Evolutionary conservation across 768 basidiomycete species (phyloP), one percentile per base, ranked within the genome.

Genomic region (Floccularia luteovirens): DNA sequence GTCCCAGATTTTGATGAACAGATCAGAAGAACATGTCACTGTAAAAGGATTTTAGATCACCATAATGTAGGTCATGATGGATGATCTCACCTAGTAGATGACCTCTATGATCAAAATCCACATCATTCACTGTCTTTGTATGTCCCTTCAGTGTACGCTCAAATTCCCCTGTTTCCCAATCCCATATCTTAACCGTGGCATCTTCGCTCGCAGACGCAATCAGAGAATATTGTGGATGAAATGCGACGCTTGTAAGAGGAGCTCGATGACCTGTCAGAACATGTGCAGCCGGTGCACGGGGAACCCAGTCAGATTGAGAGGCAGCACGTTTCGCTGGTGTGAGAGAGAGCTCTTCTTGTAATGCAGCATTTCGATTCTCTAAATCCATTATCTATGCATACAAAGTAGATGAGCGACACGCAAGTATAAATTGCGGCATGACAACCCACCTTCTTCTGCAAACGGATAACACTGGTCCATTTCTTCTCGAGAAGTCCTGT

Each of bases 81-180:
- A 6, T 10, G 35, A 34, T 60, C 68, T 46, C 54, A 90, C 91
- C 90, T 48, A 92, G 65, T 20, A 85, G 58, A 48, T 77, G 79
- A 24, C 91, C 91, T 63, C 87, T 90, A 44, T 79, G 76, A 60
- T 93, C 89, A 54, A 84, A 94, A 57, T 91, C 86, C 40, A 87
- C 78, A 61, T 92, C 91, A 56, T 77, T 78, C 21, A 93, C 82
- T 14, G 82, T 77, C 56, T 87, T 89, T 24, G 91, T 93, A 64
- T 94, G 91, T 5, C 90, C 88, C 60, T 92, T 93, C 43, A 93
- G 60, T 7, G 91, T 93, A 48, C 89, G 65, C 60, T 94, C 91
- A 57, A 91, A 86, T 50, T 93, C 90, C 30, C 91, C 91, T 22
- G 86, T 84, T 58, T 94, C 91, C 90, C 90, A 94, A 52, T 94